Percentiles rank a stretch among this genome's conserved stretches.
Evolutionary conservation across 345 rosid species (phyloP).

Genomic region (Euphorbia lathyris): DNA sequence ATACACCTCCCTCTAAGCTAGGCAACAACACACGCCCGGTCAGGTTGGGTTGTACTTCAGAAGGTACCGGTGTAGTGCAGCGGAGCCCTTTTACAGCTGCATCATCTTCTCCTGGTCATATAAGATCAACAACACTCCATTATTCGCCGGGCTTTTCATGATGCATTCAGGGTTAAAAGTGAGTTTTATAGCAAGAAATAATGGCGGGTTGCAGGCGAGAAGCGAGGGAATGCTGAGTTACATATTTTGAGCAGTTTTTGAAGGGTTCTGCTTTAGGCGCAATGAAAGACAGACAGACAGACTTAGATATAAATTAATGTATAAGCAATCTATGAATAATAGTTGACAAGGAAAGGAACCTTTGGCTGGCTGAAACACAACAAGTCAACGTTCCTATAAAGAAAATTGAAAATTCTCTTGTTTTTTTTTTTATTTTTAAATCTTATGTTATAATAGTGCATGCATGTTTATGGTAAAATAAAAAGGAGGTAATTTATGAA

Average conservation of each 20-base stretch:
- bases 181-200: slow-evolving; percentile 20
- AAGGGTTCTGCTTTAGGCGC: slow-evolving; percentile 25
- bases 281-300: slow-evolving; percentile 17
- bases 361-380: slow-evolving; percentile 26
- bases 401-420: slow-evolving; percentile 6
- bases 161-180: slow-evolving; percentile 14
- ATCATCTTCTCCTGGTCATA: slow-evolving; percentile 33
- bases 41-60: slow-evolving; percentile 40
- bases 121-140: slow-evolving; percentile 28
- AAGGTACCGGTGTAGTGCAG: slow-evolving; percentile 32
- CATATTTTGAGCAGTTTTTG: slow-evolving; percentile 26
- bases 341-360: slow-evolving; percentile 26
- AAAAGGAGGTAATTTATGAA: too few relatives aligned
- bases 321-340: slow-evolving; percentile 37
- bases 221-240: slow-evolving; percentile 17
- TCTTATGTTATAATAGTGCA: too few relatives aligned
- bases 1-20: slow-evolving; percentile 25
- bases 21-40: slow-evolving; percentile 32
- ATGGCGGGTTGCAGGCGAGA: slow-evolving; percentile 19
- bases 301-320: slow-evolving; percentile 23
- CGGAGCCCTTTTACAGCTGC: slow-evolving; percentile 33
- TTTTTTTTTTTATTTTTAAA: background rate
- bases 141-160: slow-evolving; percentile 47
- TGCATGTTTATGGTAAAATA: too few relatives aligned
- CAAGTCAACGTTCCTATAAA: slow-evolving; percentile 18